Base-by-base conservation (phyloP, 2,329 filamentous ascomycete species). In the Westerdykella ornata region DNA sequence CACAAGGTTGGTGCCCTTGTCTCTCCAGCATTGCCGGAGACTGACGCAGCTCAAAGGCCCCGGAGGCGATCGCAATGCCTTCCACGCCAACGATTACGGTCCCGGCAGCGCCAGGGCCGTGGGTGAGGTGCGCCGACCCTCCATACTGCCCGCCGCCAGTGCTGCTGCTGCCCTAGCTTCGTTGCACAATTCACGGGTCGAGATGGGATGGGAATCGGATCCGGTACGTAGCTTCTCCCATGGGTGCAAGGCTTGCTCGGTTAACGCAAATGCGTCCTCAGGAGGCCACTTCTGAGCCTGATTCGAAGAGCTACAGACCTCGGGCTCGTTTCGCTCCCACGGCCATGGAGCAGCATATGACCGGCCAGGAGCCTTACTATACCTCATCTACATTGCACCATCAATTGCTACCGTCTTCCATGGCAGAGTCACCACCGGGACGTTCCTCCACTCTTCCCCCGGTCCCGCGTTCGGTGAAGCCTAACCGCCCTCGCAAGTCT, bases 401-500 rank as follows among this genome's bases (percentile, higher is more conserved):
- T 57, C 85, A 90, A 54, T 74, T 92, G 38, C 76, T 95, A 5
- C 87, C 88, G 1, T 94, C 88, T 1, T 86, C 92, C 43, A 70
- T 95, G 29, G 77, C 79, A 39, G 82, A 82, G 45, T 94, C 89
- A 8, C 89, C 88, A 1, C 85, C 88, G 5, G 87, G 84, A 41
- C 84, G 89, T 48, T 94, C 88, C 12, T 89, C 88, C 1, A 95
- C 88, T 1, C 74, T 95, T 17, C 88, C 89, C 19, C 88, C 89
- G 3, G 76, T 90, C 38, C 85, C 92, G 53, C 77, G 86, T 44
- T 76, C 81, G 32, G 71, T 86, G 30, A 85, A 84, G 31, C 75
- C 80, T 16, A 81, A 76, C 41, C 77, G 88, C 42, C 82, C 87
- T 32, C 80, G 88, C 50, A 96, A 94, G 68, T 84, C 85, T 48